These are phyloP conservation scores for Stephania yunnanensis DNA, from an alignment of 164 flowering plant species.

Conservation along the genomic window DNA sequence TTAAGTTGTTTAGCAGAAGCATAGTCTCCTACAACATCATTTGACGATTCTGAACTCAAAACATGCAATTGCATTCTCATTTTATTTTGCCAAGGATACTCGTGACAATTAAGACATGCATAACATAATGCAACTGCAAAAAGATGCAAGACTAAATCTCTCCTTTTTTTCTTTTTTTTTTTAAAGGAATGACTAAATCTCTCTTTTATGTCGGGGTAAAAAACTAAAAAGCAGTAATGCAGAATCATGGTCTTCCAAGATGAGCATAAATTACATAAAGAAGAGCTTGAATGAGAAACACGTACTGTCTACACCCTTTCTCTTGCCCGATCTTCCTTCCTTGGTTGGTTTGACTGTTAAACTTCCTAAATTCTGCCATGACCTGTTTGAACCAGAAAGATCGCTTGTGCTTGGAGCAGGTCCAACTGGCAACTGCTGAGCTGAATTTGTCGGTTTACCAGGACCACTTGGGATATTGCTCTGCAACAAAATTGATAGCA, in stretches of 20 bases:
- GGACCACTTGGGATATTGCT: slow-evolving; percentile 50
- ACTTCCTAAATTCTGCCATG: slow-evolving; percentile 38
- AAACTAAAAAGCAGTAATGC: neutral
- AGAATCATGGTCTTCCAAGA: neutral
- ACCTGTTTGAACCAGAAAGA: slow-evolving; percentile 55
- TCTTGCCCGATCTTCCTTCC: slow-evolving; percentile 50
- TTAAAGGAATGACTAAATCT: neutral
- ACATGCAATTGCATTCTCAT: neutral
- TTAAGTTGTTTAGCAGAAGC: neutral
- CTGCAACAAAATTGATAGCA: slow-evolving; percentile 75
- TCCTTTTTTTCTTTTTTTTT: neutral
- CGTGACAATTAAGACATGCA: neutral
- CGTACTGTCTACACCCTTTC: slow-evolving; percentile 65
- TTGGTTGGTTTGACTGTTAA: slow-evolving; percentile 42
- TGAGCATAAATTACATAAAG: neutral
- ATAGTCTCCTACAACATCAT: neutral
- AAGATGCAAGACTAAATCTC: neutral
- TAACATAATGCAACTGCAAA: neutral
- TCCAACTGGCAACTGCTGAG: slow-evolving; percentile 29
- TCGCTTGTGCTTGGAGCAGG: slow-evolving; percentile 60
- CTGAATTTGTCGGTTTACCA: slow-evolving; percentile 29
- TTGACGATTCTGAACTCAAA: neutral
- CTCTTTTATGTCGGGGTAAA: neutral
- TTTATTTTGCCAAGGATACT: neutral
- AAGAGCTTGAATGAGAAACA: neutral